Percentiles rank a stretch among this genome's conserved stretches.
phyloP scores from a whole-genome alignment of 352 stramenopile species.

The Nothophytophthora sp. region DNA sequence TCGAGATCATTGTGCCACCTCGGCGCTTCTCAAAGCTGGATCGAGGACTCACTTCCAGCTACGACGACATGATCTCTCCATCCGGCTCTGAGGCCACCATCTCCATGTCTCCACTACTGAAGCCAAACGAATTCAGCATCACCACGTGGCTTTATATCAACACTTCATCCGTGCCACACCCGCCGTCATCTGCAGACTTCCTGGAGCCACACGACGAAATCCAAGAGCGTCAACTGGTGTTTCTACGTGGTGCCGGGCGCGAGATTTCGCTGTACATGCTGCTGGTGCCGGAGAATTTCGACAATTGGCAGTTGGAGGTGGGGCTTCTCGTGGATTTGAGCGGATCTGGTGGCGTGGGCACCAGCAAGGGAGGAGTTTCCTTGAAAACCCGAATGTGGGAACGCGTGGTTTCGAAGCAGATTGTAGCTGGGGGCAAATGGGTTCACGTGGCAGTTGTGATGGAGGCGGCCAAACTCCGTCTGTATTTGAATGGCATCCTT shows the following conservation, averaged over 20 bases:
- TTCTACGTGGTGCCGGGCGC: conserved; percentile 62
- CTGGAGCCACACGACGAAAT: conserved; percentile 4
- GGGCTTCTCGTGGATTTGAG: conserved; percentile 41
- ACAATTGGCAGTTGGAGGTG: conserved; percentile 62
- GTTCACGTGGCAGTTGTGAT: conserved; percentile 85
- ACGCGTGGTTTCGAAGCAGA: conserved; percentile 74
- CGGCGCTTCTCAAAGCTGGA: conserved; percentile 54
- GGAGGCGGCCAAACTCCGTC: conserved; percentile 83
- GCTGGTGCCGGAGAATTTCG: conserved; percentile 39
- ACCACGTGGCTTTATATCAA: conserved; percentile 85
- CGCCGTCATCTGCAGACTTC: neutral
- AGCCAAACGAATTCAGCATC: conserved; percentile 87
- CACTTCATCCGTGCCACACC: neutral
- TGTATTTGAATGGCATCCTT: conserved; percentile 91
- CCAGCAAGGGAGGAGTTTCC: neutral
- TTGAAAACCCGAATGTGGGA: conserved; percentile 41
- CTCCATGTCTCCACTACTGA: conserved; percentile 56
- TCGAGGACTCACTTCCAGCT: conserved; percentile 60
- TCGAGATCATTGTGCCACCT: conserved; percentile 71
- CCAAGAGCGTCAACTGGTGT: conserved; percentile 55
- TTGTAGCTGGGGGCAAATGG: conserved; percentile 71
- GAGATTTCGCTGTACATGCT: conserved; percentile 72
- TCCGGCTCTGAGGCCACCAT: neutral
- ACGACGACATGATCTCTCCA: conserved; percentile 51
- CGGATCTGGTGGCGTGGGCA: neutral